phyloP scores from a whole-genome alignment of 2,329 filamentous ascomycete genomes.

The Stagonosporopsis cucurbitacearum region DNA sequence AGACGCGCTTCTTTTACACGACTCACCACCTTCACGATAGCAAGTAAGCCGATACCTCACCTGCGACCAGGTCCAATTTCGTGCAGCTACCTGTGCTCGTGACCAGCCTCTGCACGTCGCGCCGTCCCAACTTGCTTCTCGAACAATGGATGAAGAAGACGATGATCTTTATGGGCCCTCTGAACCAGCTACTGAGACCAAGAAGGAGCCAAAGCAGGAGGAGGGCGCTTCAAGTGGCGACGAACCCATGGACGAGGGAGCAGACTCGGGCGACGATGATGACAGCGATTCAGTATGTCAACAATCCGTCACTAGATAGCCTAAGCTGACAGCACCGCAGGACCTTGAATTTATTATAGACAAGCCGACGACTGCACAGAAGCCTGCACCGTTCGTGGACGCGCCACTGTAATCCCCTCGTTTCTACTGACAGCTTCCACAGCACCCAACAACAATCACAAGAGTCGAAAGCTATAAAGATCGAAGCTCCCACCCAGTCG shows the following conservation, averaged over 20 bases:
- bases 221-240: constrained; percentile 47
- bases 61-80: not conserved
- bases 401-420: not conserved
- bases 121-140: not conserved
- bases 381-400: constrained; percentile 43
- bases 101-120: not conserved
- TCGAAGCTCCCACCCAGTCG: constrained; percentile 41
- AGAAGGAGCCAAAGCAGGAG: constrained; percentile 35
- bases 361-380: constrained; percentile 50
- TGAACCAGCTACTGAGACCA: constrained; percentile 33
- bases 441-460: constrained; percentile 33
- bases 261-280: constrained; percentile 54
- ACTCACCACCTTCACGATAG: not conserved
- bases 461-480: constrained; percentile 49
- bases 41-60: not conserved
- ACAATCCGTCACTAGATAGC: constrained; percentile 7
- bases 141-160: constrained; percentile 59
- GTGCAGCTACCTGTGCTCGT: not conserved
- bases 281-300: constrained; percentile 52
- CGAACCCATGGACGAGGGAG: constrained; percentile 55
- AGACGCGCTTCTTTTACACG: constrained; percentile 4
- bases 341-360: constrained; percentile 63
- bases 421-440: constrained; percentile 25
- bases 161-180: constrained; percentile 58
- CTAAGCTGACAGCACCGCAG: constrained; percentile 43